These are phyloP conservation scores for Penicillium sp. DNA, from an alignment of 2,329 filamentous ascomycete genomes.

Conservation along the genomic window DNA sequence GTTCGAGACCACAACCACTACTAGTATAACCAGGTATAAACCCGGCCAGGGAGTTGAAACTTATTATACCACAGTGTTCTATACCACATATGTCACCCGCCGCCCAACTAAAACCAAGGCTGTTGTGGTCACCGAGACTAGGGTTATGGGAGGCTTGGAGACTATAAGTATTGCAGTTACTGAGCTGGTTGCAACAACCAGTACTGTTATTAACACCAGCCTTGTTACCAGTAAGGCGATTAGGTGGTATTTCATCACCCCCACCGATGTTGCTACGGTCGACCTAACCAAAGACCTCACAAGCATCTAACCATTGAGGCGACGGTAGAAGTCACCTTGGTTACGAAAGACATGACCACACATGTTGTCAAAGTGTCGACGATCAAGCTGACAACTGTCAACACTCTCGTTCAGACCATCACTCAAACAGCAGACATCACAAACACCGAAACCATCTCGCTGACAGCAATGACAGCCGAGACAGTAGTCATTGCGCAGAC, in stretches of 20 bases:
- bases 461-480: neutral
- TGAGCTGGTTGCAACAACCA: neutral
- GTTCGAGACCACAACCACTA: neutral
- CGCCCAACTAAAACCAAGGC: neutral
- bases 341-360: neutral
- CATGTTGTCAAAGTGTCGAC: neutral
- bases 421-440: constrained; percentile 1
- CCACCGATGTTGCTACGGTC: neutral
- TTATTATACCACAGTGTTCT: neutral
- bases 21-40: neutral
- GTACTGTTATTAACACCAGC: neutral
- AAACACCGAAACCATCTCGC: neutral
- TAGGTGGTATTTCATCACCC: neutral
- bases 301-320: neutral
- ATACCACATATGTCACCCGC: neutral
- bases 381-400: neutral
- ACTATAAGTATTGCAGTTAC: neutral
- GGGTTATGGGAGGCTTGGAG: neutral
- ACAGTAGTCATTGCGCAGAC: neutral
- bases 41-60: neutral
- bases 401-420: neutral
- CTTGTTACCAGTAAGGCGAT: neutral
- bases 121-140: neutral
- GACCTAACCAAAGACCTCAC: neutral
- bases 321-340: neutral